Evolutionary conservation across 2,329 filamentous ascomycete species (phyloP).

Genomic region (Claviceps arundinis): DNA sequence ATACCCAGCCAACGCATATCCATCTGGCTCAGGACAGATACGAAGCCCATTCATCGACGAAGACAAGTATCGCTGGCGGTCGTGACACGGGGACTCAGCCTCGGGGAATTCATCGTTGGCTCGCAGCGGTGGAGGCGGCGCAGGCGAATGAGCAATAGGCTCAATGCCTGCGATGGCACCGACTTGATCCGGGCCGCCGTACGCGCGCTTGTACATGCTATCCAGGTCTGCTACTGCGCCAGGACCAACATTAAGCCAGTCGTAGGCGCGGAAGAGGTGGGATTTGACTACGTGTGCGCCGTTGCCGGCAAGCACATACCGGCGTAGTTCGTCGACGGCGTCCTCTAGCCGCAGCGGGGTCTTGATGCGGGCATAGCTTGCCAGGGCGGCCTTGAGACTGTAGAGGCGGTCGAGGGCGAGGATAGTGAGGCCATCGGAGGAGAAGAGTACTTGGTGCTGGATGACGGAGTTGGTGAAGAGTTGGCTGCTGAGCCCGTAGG

Average conservation of each 20-base stretch:
- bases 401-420: constrained; percentile 49
- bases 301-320: constrained; percentile 41
- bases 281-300: constrained; percentile 35
- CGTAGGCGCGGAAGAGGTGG: constrained; percentile 41
- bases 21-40: too few species aligned
- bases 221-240: constrained; percentile 40
- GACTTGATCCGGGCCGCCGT: constrained; percentile 33
- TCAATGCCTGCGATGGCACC: constrained; percentile 32
- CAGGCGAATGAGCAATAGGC: not conserved
- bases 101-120: not conserved
- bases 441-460: constrained; percentile 50
- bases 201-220: constrained; percentile 41
- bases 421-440: constrained; percentile 44
- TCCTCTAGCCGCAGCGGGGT: constrained; percentile 38
- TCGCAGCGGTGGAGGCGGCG: not conserved
- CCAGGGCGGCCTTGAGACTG: constrained; percentile 48
- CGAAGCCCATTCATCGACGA: too few species aligned
- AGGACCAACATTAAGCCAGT: constrained; percentile 40
- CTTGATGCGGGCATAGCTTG: constrained; percentile 37
- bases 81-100: too few species aligned
- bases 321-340: constrained; percentile 49
- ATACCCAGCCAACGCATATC: too few species aligned
- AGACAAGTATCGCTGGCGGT: too few species aligned
- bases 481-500: constrained; percentile 33
- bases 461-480: constrained; percentile 42